Percentiles rank a stretch among this genome's conserved stretches.
Evolutionary conservation across 768 basidiomycete genomes (phyloP).

Genomic region (Omphalotus guepiniiformis): DNA sequence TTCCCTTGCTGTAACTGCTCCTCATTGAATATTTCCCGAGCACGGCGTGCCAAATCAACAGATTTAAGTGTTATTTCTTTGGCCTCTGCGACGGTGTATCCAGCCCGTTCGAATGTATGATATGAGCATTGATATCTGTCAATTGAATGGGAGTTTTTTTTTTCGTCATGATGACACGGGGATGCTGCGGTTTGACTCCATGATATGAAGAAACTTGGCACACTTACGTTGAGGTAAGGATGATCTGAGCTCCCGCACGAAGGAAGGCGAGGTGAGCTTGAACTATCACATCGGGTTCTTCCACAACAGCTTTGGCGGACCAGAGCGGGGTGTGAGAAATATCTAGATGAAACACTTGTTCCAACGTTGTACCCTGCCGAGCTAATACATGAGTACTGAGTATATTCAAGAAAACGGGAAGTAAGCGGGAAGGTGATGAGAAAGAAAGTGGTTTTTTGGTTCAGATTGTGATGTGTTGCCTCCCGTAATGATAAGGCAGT

Average conservation of each 20-base stretch:
- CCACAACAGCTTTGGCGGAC: slow-evolving; percentile 60
- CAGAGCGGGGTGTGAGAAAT: slow-evolving; percentile 59
- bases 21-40: slow-evolving; percentile 31
- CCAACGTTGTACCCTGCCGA: slow-evolving; percentile 66
- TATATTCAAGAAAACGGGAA: no score
- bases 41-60: slow-evolving; percentile 47
- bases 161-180: neutral
- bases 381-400: no score
- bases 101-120: slow-evolving; percentile 48
- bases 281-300: slow-evolving; percentile 51
- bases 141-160: neutral
- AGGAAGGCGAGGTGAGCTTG: slow-evolving; percentile 60
- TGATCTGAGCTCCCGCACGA: slow-evolving; percentile 58
- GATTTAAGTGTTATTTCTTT: slow-evolving; percentile 47
- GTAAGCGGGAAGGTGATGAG: no score
- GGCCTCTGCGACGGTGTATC: slow-evolving; percentile 41
- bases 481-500: no score
- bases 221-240: slow-evolving; percentile 65
- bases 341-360: slow-evolving; percentile 42
- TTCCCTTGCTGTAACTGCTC: slow-evolving; percentile 15
- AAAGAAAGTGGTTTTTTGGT: no score
- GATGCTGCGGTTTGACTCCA: neutral
- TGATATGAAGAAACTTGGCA: neutral
- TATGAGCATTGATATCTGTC: slow-evolving; percentile 65
- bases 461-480: no score